Conservation (phyloP, 1,139 yeast species). For the Wickerhamomyces sp. region DNA sequence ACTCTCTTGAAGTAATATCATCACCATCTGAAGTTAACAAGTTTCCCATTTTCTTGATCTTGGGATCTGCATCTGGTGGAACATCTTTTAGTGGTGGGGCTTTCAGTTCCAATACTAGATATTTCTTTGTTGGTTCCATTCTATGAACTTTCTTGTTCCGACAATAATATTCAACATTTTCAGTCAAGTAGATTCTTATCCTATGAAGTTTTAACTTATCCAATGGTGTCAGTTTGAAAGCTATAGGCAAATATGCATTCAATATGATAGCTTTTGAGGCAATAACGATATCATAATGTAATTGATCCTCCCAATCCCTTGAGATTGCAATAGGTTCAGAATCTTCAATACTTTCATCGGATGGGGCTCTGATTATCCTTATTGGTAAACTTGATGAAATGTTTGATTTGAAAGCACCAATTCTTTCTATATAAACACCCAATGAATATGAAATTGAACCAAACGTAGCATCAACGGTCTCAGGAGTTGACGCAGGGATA, state of each 20-base stretch:
- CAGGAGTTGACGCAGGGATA: slow-evolving; percentile 78
- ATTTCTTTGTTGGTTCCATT: slow-evolving; percentile 83
- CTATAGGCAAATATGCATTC: slow-evolving; percentile 78
- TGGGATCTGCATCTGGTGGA: slow-evolving; percentile 28
- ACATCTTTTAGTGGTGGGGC: slow-evolving; percentile 40
- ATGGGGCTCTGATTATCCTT: slow-evolving; percentile 66
- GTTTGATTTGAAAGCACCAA: slow-evolving; percentile 82
- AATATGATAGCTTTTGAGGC: slow-evolving; percentile 84
- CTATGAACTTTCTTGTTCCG: slow-evolving; percentile 82
- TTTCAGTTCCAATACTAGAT: slow-evolving; percentile 71
- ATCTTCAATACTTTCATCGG: slow-evolving; percentile 76
- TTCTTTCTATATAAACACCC: slow-evolving; percentile 65
- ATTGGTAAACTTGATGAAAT: slow-evolving; percentile 61
- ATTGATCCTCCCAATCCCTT: slow-evolving; percentile 90
- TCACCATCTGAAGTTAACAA: slow-evolving; percentile 31
- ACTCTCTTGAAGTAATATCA: slow-evolving; percentile 49
- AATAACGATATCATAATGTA: slow-evolving; percentile 83
- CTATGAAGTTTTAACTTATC: slow-evolving; percentile 87
- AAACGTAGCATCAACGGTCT: slow-evolving; percentile 70
- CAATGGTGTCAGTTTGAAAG: slow-evolving; percentile 77
- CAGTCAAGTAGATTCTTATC: slow-evolving; percentile 78
- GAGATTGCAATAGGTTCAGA: slow-evolving; percentile 90
- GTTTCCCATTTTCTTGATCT: slow-evolving; percentile 37
- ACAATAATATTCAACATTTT: slow-evolving; percentile 86
- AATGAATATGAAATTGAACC: slow-evolving; percentile 71